phyloP scores from a whole-genome alignment of 2,329 filamentous ascomycete genomes.

The Didymella pomorum region DNA sequence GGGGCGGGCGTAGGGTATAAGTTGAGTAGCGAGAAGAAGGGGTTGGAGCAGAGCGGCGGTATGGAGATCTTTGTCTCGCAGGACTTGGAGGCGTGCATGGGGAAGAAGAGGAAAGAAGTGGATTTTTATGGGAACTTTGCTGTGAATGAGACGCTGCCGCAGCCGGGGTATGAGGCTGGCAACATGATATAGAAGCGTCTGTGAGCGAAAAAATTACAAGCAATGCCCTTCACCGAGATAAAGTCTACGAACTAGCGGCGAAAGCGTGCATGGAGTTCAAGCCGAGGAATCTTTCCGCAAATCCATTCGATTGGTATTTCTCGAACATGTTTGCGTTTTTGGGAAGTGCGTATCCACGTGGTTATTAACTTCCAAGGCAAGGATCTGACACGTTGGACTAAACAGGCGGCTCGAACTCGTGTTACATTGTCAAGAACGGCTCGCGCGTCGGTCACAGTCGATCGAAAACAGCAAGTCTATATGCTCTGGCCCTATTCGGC shows the following conservation, averaged over 20 bases:
- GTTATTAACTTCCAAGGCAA: neutral
- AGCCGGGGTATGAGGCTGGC: constrained; percentile 41
- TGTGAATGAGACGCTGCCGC: constrained; percentile 45
- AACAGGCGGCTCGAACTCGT: too few species aligned
- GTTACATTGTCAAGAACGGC: too few species aligned
- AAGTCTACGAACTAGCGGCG: neutral
- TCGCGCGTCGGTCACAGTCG: too few species aligned
- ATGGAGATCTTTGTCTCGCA: constrained; percentile 49
- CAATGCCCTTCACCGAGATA: neutral
- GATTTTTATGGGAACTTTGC: constrained; percentile 50
- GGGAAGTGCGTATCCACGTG: neutral
- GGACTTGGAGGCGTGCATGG: constrained; percentile 46
- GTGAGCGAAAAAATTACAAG: neutral
- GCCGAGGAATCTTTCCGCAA: neutral
- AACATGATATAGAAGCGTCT: constrained; percentile 38
- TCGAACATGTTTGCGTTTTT: neutral
- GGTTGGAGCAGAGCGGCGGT: constrained; percentile 45
- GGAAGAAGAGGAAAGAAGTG: constrained; percentile 35
- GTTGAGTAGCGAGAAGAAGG: constrained; percentile 43
- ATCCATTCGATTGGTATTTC: neutral
- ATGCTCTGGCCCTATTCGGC: neutral
- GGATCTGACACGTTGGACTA: too few species aligned
- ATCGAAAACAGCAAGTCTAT: too few species aligned
- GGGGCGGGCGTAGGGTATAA: constrained; percentile 48
- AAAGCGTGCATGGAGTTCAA: neutral